Conservation (phyloP, 2,329 filamentous ascomycete genomes). For the Coleophoma crateriformis region DNA sequence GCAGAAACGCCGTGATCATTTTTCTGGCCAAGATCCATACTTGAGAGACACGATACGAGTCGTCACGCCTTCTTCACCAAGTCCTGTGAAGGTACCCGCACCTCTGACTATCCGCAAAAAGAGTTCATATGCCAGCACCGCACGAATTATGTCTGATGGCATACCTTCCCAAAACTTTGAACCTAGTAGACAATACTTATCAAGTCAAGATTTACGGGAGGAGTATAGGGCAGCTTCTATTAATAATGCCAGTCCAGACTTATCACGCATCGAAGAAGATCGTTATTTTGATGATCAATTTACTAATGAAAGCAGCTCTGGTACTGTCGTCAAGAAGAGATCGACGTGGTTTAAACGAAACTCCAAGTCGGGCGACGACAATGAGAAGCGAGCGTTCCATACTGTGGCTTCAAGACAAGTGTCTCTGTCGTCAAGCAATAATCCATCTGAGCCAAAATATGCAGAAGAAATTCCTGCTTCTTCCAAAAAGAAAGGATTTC, state of each 20-base stretch:
- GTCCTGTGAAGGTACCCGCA: conserved; percentile 23
- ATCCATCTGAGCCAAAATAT: not conserved
- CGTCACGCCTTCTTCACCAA: conserved; percentile 18
- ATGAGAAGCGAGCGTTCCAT: conserved; percentile 10
- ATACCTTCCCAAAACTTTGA: not conserved
- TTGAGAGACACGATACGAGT: conserved; percentile 21
- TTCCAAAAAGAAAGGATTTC: conserved; percentile 22
- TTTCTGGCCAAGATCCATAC: conserved; percentile 4
- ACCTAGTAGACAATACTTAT: not conserved
- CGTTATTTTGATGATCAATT: conserved; percentile 10
- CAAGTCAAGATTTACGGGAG: conserved; percentile 14
- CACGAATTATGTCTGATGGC: conserved; percentile 10
- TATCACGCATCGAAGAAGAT: conserved; percentile 14
- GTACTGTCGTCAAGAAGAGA: conserved; percentile 22
- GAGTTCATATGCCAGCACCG: conserved; percentile 12
- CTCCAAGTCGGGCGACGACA: conserved; percentile 17
- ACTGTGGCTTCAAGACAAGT: conserved; percentile 4
- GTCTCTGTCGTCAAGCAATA: conserved; percentile 13
- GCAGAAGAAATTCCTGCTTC: not conserved
- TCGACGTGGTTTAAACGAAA: conserved; percentile 26
- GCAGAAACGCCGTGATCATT: conserved; percentile 7
- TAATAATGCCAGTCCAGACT: conserved; percentile 5
- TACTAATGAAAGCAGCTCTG: conserved; percentile 13
- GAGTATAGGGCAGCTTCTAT: conserved; percentile 12
- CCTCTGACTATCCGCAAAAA: conserved; percentile 26